Evolutionary conservation across 176 grass and related monocot species (phyloP).

Genomic region (Panicum miliaceum): DNA sequence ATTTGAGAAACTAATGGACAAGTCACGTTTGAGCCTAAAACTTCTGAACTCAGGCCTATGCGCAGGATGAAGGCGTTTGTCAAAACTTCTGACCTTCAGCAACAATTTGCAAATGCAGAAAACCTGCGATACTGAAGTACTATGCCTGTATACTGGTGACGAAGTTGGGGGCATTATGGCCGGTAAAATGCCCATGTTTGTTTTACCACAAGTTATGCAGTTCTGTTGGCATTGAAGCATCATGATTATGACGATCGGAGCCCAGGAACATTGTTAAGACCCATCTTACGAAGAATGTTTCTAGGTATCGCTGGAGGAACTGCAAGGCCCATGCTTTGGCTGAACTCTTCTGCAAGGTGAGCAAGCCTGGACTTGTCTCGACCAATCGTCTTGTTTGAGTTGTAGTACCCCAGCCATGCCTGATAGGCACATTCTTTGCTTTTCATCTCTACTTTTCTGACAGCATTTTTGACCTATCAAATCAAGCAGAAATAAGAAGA

Average conservation of each 20-base stretch:
- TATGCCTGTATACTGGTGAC: not conserved
- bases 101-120: constrained; percentile 22
- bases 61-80: not conserved
- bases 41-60: not conserved
- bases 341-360: constrained; percentile 82
- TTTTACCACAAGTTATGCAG: not conserved
- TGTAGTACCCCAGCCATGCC: constrained; percentile 97
- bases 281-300: constrained; percentile 88
- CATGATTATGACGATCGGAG: constrained; percentile 51
- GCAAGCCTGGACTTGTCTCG: constrained; percentile 76
- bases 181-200: constrained; percentile 12
- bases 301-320: constrained; percentile 71
- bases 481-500: constrained; percentile 40
- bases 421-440: constrained; percentile 90
- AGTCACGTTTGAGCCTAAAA: constrained; percentile 12
- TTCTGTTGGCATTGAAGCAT: not conserved
- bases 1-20: not conserved
- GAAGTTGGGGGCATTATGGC: not conserved
- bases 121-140: not conserved
- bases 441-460: constrained; percentile 65
- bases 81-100: constrained; percentile 6
- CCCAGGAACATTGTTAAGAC: constrained; percentile 72
- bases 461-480: constrained; percentile 59
- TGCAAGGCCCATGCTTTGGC: constrained; percentile 78
- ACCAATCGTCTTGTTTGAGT: constrained; percentile 70